A percentile compares a stretch with the other conserved stretches of the same genome.
phyloP scores from a whole-genome alignment of 108 stramenopile species.

The Cylindrotheca fusiformis region DNA sequence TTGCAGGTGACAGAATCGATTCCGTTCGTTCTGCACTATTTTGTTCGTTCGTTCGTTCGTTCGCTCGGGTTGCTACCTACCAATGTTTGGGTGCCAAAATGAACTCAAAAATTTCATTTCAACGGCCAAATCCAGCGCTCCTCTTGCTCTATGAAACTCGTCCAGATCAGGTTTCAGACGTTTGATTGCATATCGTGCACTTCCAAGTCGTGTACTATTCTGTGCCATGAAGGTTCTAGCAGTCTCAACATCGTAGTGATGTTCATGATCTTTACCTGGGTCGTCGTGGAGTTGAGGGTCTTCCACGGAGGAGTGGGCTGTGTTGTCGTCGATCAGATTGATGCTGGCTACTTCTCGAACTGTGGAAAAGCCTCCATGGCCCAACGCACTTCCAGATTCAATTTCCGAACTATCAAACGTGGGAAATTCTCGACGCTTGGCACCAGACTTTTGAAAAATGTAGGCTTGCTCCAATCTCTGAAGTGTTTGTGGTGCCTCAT shows the following conservation, averaged over 20 bases:
- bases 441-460: slow-evolving; percentile 6
- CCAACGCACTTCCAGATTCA: slow-evolving; percentile 36
- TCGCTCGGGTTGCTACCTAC: slow-evolving; percentile 23
- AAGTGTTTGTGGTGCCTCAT: slow-evolving; percentile 17
- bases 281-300: slow-evolving; percentile 1
- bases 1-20: slow-evolving; percentile 27
- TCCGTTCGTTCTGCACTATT: too few relatives aligned
- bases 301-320: background rate
- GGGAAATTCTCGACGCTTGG: slow-evolving; percentile 16
- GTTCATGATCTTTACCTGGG: slow-evolving; percentile 9
- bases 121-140: slow-evolving; percentile 67
- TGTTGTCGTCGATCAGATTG: slow-evolving; percentile 8
- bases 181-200: slow-evolving; percentile 74
- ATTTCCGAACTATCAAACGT: slow-evolving; percentile 38
- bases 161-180: slow-evolving; percentile 44
- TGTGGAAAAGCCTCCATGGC: slow-evolving; percentile 60
- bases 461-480: slow-evolving; percentile 19
- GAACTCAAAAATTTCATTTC: slow-evolving; percentile 62
- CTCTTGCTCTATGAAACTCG: slow-evolving; percentile 47
- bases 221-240: slow-evolving; percentile 35
- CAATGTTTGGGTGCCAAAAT: slow-evolving; percentile 59
- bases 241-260: slow-evolving; percentile 44
- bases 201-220: slow-evolving; percentile 49
- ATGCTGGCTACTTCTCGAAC: slow-evolving; percentile 50
- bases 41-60: background rate